Evolutionary conservation across 306 rosid species (phyloP), one percentile per base, ranked within the genome.

Genomic region (Crataegus laevigata): DNA sequence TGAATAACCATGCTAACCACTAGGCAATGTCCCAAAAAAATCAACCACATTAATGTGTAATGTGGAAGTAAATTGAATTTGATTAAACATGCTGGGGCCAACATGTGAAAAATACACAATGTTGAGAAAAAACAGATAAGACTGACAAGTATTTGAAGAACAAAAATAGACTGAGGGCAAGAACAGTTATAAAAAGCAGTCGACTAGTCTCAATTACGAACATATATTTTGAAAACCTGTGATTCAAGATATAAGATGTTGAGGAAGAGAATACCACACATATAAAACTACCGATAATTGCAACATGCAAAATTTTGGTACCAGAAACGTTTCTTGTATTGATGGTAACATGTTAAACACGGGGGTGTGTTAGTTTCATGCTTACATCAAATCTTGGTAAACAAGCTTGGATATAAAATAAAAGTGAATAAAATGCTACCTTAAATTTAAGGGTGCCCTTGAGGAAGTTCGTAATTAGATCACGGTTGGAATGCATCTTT

Each of bases 401-500:
- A 63, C 43, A 45, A 76, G 60, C 21, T 67, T 61, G 81, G 72
- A 68, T 63, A 26, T 12, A 50, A 73, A 68, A 38, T 36, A 13
- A 63, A 22, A 1, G 8, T 3, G n/a, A 45, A n/a, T 8, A 73
- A n/a, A 40, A 42, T 66, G 68, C 75, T 68, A 91, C 99, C 96
- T 92, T 94, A 83, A 92, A 94, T 78, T 90, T 89, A 59, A 94
- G 97, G 83, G 90, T 88, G 73, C 70, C 83, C 79, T 94, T 94
- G 79, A 94, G 94, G 76, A 89, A 84, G 69, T 88, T 89, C 28
- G 88, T 79, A 76, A 94, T 76, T 40, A 94, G 88, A 25, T 92
- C 87, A 63, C 26, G 93, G 79, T 92, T 83, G 26, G 97, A 93
- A 78, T 94, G 99, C 99, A 94, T 94, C 88, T 92, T 94, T 43